Evolutionary conservation across 2,329 filamentous ascomycete genomes (phyloP), one percentile per base, ranked within the genome.

Genomic region (Ustulina deusta): DNA sequence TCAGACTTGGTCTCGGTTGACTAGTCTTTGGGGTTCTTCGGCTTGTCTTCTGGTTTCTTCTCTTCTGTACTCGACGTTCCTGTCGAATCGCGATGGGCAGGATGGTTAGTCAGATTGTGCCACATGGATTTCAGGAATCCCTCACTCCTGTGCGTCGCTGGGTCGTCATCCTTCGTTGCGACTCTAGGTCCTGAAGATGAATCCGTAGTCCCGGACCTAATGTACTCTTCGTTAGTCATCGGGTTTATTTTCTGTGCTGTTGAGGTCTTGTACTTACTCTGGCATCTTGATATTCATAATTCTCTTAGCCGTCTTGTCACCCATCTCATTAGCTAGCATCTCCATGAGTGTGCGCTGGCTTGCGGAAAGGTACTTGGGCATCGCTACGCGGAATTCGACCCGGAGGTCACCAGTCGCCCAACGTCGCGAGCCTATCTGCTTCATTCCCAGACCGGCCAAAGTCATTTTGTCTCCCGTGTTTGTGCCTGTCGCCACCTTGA

Each of bases 301-400:
- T 52, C 96, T 87, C 83, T 93, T 96, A 38, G 96, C 96, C 32
- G 89, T 93, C 83, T 94, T 94, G 81, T 99, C 96, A 44, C 88
- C 91, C 89, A 99, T 91, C 83, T 99, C 96, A 75, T 99, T 94
- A 6, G 96, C 96, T 71, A 99, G 88, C 89, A 98, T 95, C 83
- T 99, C 96, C 51, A 97, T 83, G 66, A 99, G 92, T 0, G 93
- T 97, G 61, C 96, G 88, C 83, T 99, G 94, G 82, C 97, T 98
- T 52, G 91, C 88, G 62, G 88, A 93, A 71, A 99, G 85, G 76
- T 95, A 97, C 82, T 97, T 98, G 52, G 96, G 96, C 93, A 98
- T 97, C 62, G 88, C 84, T 52, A 99, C 93, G 79, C 93, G 93
- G 86, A 97, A 99, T 79, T 99, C 95, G 6, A 99, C 94, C 78